Percentiles rank a stretch among this genome's conserved stretches.
These are phyloP conservation scores for Drechslerella dactyloides DNA, from an alignment of 2,329 filamentous ascomycete species.

Conservation along the genomic window DNA sequence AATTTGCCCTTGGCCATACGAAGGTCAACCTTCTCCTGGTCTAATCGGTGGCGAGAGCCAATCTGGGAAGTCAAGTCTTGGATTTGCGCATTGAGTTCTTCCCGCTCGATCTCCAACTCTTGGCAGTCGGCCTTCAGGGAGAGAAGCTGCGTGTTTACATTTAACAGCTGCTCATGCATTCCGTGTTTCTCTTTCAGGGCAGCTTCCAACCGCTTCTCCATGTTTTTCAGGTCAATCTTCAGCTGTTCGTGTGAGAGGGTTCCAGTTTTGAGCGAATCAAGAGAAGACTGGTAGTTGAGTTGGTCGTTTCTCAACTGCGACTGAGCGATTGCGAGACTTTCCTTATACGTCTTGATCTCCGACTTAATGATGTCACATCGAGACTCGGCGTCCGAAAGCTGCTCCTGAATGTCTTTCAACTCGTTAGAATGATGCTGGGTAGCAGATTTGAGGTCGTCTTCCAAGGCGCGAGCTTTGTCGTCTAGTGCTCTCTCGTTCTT, in stretches of 20 bases:
- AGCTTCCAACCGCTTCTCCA: slow-evolving; percentile 66
- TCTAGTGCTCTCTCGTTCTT: slow-evolving; percentile 70
- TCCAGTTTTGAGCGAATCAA: slow-evolving; percentile 55
- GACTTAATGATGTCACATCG: slow-evolving; percentile 33
- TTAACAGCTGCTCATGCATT: slow-evolving; percentile 69
- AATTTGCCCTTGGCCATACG: slow-evolving; percentile 72
- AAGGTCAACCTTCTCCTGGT: slow-evolving; percentile 73
- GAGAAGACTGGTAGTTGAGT: slow-evolving; percentile 42
- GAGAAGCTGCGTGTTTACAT: slow-evolving; percentile 67
- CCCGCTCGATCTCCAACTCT: slow-evolving; percentile 69
- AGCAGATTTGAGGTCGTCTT: slow-evolving; percentile 60
- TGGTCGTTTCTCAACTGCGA: slow-evolving; percentile 51
- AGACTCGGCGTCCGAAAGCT: slow-evolving; percentile 56
- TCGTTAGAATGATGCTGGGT: slow-evolving; percentile 68
- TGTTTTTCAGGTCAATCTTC: slow-evolving; percentile 66
- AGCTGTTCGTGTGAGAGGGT: slow-evolving; percentile 63
- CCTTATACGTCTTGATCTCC: slow-evolving; percentile 49
- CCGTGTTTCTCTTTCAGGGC: slow-evolving; percentile 67
- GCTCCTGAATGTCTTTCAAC: slow-evolving; percentile 65
- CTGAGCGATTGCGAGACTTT: slow-evolving; percentile 42
- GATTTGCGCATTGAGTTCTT: slow-evolving; percentile 70
- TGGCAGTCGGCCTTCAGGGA: slow-evolving; percentile 65
- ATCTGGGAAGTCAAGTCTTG: slow-evolving; percentile 63
- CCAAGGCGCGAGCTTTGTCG: slow-evolving; percentile 77
- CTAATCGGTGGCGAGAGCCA: slow-evolving; percentile 65